These are phyloP conservation scores for Zygoascus sp. DNA, from an alignment of 1,139 yeast species.

Conservation along the genomic window DNA sequence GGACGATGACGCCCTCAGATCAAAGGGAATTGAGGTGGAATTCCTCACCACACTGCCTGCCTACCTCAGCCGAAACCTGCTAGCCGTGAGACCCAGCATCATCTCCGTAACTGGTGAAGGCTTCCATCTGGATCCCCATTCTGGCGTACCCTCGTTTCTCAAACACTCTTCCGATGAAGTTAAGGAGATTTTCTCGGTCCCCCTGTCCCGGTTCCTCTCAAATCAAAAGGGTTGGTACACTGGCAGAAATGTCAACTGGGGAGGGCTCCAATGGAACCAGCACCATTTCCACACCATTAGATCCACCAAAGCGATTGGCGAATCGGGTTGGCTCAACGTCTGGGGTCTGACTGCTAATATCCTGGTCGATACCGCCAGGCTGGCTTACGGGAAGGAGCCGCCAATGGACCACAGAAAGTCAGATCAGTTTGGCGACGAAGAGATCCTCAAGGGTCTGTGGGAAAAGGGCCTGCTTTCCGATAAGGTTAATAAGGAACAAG, in stretches of 20 bases:
- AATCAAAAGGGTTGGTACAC: constrained; percentile 33
- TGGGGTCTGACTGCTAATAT: constrained; percentile 94
- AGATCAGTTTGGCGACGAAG: constrained; percentile 32
- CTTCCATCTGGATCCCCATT: constrained; percentile 30
- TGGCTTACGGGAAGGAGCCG: constrained; percentile 45
- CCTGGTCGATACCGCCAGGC: constrained; percentile 66
- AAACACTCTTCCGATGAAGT: constrained; percentile 36
- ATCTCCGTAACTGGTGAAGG: constrained; percentile 44
- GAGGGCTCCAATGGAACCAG: constrained; percentile 33
- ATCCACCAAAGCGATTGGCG: constrained; percentile 48
- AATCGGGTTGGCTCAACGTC: constrained; percentile 62
- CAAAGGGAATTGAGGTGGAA: constrained; percentile 38
- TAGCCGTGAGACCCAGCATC: constrained; percentile 78
- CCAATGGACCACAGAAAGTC: constrained; percentile 32
- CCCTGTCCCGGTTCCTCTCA: constrained; percentile 27
- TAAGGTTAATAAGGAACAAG: constrained; percentile 24
- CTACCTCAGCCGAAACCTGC: constrained; percentile 70
- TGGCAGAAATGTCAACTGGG: constrained; percentile 34
- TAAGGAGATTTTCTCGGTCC: constrained; percentile 33
- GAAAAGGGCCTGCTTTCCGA: constrained; percentile 25
- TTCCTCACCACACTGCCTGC: constrained; percentile 62
- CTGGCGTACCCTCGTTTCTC: constrained; percentile 31
- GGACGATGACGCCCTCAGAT: constrained; percentile 42
- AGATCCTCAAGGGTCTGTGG: constrained; percentile 25
- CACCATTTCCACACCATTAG: constrained; percentile 32